A percentile compares a stretch with the other conserved stretches of the same genome.
Evolutionary conservation across 345 rosid species (phyloP).

Genomic region (Brassica carinata): DNA sequence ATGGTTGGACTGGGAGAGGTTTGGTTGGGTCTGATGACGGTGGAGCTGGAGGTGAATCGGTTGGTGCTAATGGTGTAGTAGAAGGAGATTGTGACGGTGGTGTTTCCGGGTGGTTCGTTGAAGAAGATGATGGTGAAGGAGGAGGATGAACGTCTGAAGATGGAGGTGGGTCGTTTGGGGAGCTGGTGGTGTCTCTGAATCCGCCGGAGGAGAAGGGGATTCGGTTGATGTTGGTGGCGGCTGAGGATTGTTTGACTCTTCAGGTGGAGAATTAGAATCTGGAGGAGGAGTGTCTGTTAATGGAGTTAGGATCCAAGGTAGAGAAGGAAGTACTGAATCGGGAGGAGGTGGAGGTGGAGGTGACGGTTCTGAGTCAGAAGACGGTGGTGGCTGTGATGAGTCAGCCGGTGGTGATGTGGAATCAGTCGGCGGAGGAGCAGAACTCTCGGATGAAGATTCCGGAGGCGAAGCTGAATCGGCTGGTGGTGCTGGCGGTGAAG

Average conservation of each 20-base stretch:
- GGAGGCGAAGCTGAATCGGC: conserved; percentile 25
- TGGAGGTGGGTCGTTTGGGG: conserved; percentile 31
- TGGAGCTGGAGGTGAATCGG: conserved; percentile 28
- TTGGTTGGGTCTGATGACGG: conserved; percentile 41
- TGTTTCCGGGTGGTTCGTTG: conserved; percentile 3
- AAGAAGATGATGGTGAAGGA: conserved; percentile 31
- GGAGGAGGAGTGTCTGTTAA: conserved; percentile 9
- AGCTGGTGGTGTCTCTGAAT: conserved; percentile 37
- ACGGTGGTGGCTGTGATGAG: conserved; percentile 34
- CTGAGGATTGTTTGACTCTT: conserved; percentile 14
- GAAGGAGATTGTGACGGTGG: conserved; percentile 32
- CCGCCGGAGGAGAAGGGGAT: conserved; percentile 34
- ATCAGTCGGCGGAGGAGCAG: conserved; percentile 33
- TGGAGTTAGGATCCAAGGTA: conserved; percentile 28
- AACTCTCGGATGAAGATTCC: not conserved
- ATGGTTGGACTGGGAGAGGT: conserved; percentile 32
- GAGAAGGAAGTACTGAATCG: conserved; percentile 31
- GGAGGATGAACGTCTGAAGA: conserved; percentile 17
- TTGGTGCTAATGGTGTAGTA: conserved; percentile 25
- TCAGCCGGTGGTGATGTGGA: conserved; percentile 25
- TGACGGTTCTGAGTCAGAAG: conserved; percentile 1
- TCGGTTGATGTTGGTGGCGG: conserved; percentile 39
- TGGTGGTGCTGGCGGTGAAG: conserved; percentile 42
- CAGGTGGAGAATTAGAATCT: conserved; percentile 30
- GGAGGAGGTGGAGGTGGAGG: conserved; percentile 47